Base-by-base conservation (phyloP, 2,329 filamentous ascomycete species). In the Alternaria gaisen region DNA sequence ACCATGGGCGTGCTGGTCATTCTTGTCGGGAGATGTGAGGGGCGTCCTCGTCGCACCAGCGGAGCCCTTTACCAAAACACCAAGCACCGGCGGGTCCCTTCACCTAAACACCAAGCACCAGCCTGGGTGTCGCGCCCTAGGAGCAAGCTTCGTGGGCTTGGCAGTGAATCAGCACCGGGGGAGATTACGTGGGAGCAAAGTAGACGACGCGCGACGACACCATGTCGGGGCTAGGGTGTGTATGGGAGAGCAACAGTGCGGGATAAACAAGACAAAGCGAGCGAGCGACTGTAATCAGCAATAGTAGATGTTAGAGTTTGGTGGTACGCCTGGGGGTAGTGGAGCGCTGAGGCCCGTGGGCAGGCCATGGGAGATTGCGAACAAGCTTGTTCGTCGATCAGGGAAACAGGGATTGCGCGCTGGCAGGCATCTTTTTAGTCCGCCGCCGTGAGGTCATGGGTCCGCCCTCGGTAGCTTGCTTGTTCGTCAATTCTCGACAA, bases 1-100 rank as follows among this genome's bases (percentile, higher is more conserved):
- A 65, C 70, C 68, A 72, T 68, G 70, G 73, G 61, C 62, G 44
- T 66, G 70, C 68, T 65, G 64, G 67, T 68, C 75, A 77, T 77
- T 56, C 69, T 70, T 65, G 42, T 36, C 43, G 56, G 60, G 40
- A 40, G 34, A 54, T 59, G 56, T 56, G 62, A 68, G 67, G 65
- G 67, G 58, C 56, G 32, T 64, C 59, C 62, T 65, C 60, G 69
- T 68, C 63, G 64, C 66, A 63, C 64, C 61, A 67, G 64, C 64
- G 55, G 58, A 53, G 43, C 50, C 62, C 51, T 44, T 60, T 20
- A 20, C 2, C n/a, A 20, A 4, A 40, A 40, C 38, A 54, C 57
- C 51, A 58, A 42, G 44, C 61, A 51, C 53, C 34, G 8, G 32
- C 50, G 55, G 58, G 55, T 47, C 50, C 62, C 51, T 48, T 59